Conservation (phyloP, 2,329 filamentous ascomycete species). For the Dothistroma septosporum region DNA sequence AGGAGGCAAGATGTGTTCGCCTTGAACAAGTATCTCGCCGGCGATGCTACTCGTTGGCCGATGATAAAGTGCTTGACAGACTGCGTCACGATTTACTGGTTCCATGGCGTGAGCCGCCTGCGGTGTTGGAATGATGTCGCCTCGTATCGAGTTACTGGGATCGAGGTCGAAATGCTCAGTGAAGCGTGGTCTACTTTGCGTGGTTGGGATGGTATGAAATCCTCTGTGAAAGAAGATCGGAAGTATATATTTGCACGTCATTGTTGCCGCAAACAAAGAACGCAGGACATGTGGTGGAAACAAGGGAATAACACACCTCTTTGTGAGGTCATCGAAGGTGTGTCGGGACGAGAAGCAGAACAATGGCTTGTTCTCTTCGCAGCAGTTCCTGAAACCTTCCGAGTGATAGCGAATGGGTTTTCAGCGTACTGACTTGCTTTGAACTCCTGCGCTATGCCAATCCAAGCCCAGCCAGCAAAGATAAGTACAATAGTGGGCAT, state of each 20-base stretch:
- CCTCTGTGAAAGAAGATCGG: too few relatives aligned
- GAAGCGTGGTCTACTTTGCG: neutral
- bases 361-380: neutral
- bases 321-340: neutral
- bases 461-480: neutral
- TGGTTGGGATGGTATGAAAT: neutral
- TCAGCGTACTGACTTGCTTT: neutral
- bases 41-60: neutral
- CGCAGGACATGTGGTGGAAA: neutral
- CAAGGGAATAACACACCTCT: neutral
- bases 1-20: neutral
- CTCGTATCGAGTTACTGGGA: neutral
- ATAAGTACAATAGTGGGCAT: neutral
- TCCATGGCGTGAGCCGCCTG: neutral
- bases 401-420: neutral
- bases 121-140: neutral
- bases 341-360: neutral
- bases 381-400: neutral
- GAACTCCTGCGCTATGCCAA: neutral
- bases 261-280: neutral
- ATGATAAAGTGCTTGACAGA: neutral
- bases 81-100: neutral
- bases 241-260: neutral
- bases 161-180: slow-evolving; percentile 1
- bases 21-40: neutral